Base-by-base conservation (phyloP, 768 basidiomycete genomes). In the Tricholoma terreum region DNA sequence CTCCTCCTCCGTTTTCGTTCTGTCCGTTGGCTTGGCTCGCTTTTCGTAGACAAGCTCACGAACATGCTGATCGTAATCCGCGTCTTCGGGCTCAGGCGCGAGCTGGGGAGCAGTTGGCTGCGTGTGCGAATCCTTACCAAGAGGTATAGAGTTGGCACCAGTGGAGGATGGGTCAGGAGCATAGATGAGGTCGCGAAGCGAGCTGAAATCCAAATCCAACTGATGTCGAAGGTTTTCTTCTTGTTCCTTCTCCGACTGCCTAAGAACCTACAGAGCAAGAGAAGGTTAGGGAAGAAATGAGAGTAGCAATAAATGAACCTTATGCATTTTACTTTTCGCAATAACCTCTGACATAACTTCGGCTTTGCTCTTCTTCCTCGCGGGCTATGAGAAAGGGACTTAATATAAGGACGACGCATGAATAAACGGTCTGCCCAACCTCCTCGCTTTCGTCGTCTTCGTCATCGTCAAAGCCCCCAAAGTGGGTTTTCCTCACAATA, bases 301-400 rank as follows among this genome's bases (percentile, higher is more conserved):
- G 43, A 57, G 31, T 35, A 73, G 19, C 17, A 55, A 34, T 10
- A n/a, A 35, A n/a, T 11, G 22, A 63, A 93, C 96, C 78, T 96
- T 98, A 75, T 98, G 86, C 50, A 87, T 85, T 73, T 99, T 99
- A 73, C 93, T 95, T 74, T 98, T 99, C 1, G 93, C 90, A 45
- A 99, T 92, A 33, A 99, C 90, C 70, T 99, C 97, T 0, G 90
- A 84, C 97, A 99, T 98, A 59, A 98, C 92, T 67, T 99, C 95
- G 1, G 91, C 88, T 72, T 96, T 97, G 4, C 87, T 84, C 74
- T 92, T 96, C 73, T 96, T 97, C 58, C 86, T 78, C 46, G 83
- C 83, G 7, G 89, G 89, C 91, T 94, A 58, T 12, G 40, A 7
- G 49, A 22, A 42, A 35, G 6, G 31, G 31, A 40, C 7, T 58